Base-by-base conservation (phyloP, 306 rosid genomes). In the Gastrolobium bilobum region DNA sequence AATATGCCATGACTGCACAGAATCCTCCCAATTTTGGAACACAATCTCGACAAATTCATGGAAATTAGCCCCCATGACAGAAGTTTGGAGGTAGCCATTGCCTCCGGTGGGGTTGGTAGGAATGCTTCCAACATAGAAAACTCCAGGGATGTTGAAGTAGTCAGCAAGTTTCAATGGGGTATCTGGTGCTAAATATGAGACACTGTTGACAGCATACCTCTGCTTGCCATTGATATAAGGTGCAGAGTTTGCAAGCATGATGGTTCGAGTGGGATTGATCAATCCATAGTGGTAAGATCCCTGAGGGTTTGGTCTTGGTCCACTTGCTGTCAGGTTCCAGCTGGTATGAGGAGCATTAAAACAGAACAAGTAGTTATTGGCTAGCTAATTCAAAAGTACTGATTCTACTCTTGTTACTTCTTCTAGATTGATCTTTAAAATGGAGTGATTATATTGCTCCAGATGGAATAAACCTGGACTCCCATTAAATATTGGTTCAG, bases 241-340 rank as follows among this genome's bases (percentile, higher is more conserved):
- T 66, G 92, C 94, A 52, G 98, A 91, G 89, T 92, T 95, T 10
- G 88, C 91, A 30, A 95, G 91, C 91, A 90, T 66, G 78, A 95
- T 92, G 33, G 98, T 95, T 60, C 91, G 85, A 33, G 75, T 82
- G 0, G 98, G 94, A 5, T 86, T 86, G 83, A 95, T 91, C 90
- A 89, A 33, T 48, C 99, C 99, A 61, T 94, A 94, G 83, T 84
- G 95, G 89, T 94, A 94, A 11, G 99, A 94, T 50, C 99, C 99
- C 84, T 94, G 99, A 26, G 99, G 99, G 61, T 94, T 94, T 14
- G 99, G 99, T 75, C 99, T 91, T 15, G 99, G 99, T 33, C 99
- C 99, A 64, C 99, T 95, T 10, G 99, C 99, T 15, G 98, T 90
- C 79, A 92, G 86, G 63, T 95, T 91, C 92, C 93, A 76, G 5